A percentile compares a stretch with the other conserved stretches of the same genome.
Conservation (phyloP, 192 early-diverging fungal genomes). For the Physocladia obscura region DNA sequence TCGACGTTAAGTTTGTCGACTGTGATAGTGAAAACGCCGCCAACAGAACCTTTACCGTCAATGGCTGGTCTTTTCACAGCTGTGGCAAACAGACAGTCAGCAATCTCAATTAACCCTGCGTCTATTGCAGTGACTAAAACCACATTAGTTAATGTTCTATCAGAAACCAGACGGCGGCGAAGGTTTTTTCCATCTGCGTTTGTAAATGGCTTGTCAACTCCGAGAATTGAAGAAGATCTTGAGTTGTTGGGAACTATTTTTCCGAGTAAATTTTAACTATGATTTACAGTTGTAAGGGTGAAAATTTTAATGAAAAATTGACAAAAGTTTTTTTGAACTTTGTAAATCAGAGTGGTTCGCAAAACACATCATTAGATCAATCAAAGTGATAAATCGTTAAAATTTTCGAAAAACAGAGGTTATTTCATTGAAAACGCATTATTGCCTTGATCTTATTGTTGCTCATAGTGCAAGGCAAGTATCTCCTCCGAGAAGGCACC, state of each 20-base stretch:
- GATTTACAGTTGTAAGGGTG: too few species aligned
- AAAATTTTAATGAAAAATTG: too few species aligned
- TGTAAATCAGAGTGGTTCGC: too few species aligned
- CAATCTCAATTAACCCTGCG: not conserved
- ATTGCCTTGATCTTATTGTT: not conserved
- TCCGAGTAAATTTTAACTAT: too few species aligned
- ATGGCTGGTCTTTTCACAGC: not conserved
- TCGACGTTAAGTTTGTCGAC: too few species aligned
- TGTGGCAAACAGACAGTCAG: not conserved
- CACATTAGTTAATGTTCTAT: too few species aligned
- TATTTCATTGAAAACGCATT: not conserved
- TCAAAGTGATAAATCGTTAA: not conserved
- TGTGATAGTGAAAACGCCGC: not conserved
- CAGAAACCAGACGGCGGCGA: too few species aligned
- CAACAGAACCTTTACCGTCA: not conserved
- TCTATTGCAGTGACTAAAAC: too few species aligned
- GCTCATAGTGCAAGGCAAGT: slow-evolving; percentile 31
- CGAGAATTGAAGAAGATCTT: slow-evolving; percentile 11
- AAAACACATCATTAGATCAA: too few species aligned
- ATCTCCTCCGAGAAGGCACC: slow-evolving; percentile 51
- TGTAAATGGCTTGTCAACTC: not conserved
- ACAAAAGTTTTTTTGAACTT: too few species aligned
- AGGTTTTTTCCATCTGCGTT: slow-evolving; percentile 2
- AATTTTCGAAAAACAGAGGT: not conserved
- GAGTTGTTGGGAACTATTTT: not conserved